Percentiles rank a stretch among this genome's conserved stretches.
Conservation (phyloP, 1,139 yeast species). For the Kodamaea ohmeri region DNA sequence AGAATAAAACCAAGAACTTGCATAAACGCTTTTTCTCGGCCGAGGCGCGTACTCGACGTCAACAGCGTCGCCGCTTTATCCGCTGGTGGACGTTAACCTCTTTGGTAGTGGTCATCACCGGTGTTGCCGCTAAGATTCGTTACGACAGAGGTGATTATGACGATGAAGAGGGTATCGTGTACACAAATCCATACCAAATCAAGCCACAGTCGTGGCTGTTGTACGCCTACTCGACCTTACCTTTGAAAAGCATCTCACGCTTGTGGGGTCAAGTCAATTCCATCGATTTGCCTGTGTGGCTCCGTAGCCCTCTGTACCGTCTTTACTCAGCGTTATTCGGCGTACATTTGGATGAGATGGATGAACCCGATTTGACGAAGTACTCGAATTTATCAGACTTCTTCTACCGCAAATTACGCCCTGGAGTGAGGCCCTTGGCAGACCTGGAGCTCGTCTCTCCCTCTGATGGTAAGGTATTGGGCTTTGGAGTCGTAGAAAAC, state of each 20-base stretch:
- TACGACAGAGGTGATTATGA: slow-evolving; percentile 35
- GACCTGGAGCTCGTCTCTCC: slow-evolving; percentile 77
- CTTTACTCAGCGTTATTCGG: slow-evolving; percentile 82
- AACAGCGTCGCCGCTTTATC: slow-evolving; percentile 49
- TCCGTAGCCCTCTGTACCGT: slow-evolving; percentile 78
- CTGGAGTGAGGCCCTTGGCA: slow-evolving; percentile 78
- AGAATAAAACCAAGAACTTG: slow-evolving; percentile 34
- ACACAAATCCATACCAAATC: slow-evolving; percentile 42
- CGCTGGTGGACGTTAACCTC: slow-evolving; percentile 73
- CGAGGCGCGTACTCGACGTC: slow-evolving; percentile 43
- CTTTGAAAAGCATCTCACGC: slow-evolving; percentile 86
- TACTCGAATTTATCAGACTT: slow-evolving; percentile 86
- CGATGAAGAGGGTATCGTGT: slow-evolving; percentile 29
- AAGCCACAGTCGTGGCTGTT: slow-evolving; percentile 82
- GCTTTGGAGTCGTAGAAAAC: slow-evolving; percentile 76
- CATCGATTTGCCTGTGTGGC: slow-evolving; percentile 81
- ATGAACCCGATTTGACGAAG: slow-evolving; percentile 70
- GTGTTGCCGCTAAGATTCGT: slow-evolving; percentile 56
- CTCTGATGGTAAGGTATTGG: slow-evolving; percentile 87
- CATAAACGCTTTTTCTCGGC: slow-evolving; percentile 44
- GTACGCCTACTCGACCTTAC: slow-evolving; percentile 85
- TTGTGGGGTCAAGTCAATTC: slow-evolving; percentile 93
- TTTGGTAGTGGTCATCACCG: slow-evolving; percentile 60
- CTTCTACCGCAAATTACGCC: slow-evolving; percentile 78
- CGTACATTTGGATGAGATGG: slow-evolving; percentile 85